Percentiles rank a stretch among this genome's conserved stretches.
phyloP scores from a whole-genome alignment of 805 yeast genomes.

The Candida adriatica region DNA sequence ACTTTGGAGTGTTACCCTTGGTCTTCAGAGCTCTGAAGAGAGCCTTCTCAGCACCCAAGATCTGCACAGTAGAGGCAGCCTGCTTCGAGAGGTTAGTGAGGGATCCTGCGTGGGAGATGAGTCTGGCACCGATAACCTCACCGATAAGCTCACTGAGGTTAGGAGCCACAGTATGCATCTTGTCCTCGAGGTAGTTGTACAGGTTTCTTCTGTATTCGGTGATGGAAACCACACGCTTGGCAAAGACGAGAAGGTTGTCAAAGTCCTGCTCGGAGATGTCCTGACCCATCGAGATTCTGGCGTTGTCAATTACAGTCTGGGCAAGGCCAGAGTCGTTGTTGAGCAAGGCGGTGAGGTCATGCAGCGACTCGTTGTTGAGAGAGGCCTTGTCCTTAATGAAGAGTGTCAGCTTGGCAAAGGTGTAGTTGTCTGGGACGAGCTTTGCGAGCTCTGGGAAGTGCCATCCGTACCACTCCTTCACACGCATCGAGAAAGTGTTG shows the following conservation, averaged over 20 bases:
- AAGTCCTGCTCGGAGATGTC: constrained; percentile 93
- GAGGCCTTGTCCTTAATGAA: constrained; percentile 83
- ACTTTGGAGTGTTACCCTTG: constrained; percentile 97
- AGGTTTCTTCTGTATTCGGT: constrained; percentile 84
- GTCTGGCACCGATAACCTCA: constrained; percentile 97
- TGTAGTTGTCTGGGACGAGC: constrained; percentile 96
- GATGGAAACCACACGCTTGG: constrained; percentile 86
- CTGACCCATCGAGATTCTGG: constrained; percentile 98
- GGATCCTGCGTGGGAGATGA: constrained; percentile 98
- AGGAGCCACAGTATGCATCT: constrained; percentile 98
- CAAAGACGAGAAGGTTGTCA: constrained; percentile 85
- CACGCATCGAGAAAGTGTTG: constrained; percentile 97
- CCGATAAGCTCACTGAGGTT: constrained; percentile 95
- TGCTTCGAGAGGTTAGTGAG: constrained; percentile 93
- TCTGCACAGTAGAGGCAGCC: constrained; percentile 99
- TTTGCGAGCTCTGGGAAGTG: constrained; percentile 97
- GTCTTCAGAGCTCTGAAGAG: constrained; percentile 97
- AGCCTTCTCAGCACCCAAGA: constrained; percentile 98
- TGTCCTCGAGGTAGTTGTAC: constrained; percentile 82
- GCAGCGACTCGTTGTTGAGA: constrained; percentile 72
- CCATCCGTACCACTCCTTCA: constrained; percentile 99
- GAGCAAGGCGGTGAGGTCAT: constrained; percentile 79
- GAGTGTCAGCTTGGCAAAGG: constrained; percentile 84
- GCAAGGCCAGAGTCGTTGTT: constrained; percentile 88
- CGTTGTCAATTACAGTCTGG: constrained; percentile 87